Evolutionary conservation across 2,329 filamentous ascomycete species (phyloP).

Genomic region (Phoma herbarum): DNA sequence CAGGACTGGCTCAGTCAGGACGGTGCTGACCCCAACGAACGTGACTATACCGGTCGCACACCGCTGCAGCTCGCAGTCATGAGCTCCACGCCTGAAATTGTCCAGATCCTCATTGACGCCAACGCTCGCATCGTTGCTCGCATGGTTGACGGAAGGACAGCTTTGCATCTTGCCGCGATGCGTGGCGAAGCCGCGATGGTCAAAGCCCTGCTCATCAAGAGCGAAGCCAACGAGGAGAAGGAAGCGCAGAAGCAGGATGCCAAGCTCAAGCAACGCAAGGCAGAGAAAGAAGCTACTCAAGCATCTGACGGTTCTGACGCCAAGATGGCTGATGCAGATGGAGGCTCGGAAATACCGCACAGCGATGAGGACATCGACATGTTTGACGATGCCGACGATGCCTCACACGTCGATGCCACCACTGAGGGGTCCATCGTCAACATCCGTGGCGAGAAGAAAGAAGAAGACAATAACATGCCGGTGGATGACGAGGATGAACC

Average conservation of each 20-base stretch:
- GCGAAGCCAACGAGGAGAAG: slow-evolving; percentile 74
- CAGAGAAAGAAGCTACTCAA: slow-evolving; percentile 23
- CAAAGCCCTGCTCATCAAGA: slow-evolving; percentile 75
- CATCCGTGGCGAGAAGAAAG: slow-evolving; percentile 55
- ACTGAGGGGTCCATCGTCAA: slow-evolving; percentile 78
- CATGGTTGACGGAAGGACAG: slow-evolving; percentile 80
- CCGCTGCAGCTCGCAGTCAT: slow-evolving; percentile 80
- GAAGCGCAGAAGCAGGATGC: slow-evolving; percentile 67
- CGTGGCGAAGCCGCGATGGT: slow-evolving; percentile 75
- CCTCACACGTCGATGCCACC: slow-evolving; percentile 57
- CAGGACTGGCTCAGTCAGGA: slow-evolving; percentile 74
- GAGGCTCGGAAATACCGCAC: slow-evolving; percentile 51
- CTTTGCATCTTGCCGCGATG: slow-evolving; percentile 81
- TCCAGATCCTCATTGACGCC: slow-evolving; percentile 74
- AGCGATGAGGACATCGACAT: slow-evolving; percentile 62
- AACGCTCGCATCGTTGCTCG: slow-evolving; percentile 78
- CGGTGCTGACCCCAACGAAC: slow-evolving; percentile 72
- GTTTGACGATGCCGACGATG: slow-evolving; percentile 57
- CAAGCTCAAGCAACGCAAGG: slow-evolving; percentile 50
- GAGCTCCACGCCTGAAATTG: slow-evolving; percentile 73
- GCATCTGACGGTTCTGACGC: slow-evolving; percentile 14
- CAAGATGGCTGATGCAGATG: slow-evolving; percentile 35
- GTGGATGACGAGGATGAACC: slow-evolving; percentile 70
- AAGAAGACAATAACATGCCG: slow-evolving; percentile 57
- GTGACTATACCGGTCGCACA: slow-evolving; percentile 70